Evolutionary conservation across 2,329 filamentous ascomycete genomes (phyloP).

Genomic region (Emmonsiellopsis sp.): DNA sequence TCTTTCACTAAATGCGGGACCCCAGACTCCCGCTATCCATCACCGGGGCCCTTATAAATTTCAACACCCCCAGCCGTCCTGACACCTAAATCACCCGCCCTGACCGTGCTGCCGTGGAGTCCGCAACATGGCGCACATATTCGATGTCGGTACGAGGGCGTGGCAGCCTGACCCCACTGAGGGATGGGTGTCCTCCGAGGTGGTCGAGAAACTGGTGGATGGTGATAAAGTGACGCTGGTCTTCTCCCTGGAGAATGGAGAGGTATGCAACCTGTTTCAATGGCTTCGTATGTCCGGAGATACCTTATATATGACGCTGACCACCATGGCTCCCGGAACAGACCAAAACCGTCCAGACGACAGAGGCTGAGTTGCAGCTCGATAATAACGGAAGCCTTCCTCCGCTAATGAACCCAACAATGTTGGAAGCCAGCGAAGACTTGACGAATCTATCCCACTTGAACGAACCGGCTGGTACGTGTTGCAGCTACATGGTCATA

Average conservation of each 20-base stretch:
- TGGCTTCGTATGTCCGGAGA: conserved; percentile 6
- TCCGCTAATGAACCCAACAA: conserved; percentile 93
- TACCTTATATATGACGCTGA: conserved; percentile 10
- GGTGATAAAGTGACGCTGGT: conserved; percentile 80
- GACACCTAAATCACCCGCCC: neutral
- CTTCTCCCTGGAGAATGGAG: conserved; percentile 85
- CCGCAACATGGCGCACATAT: conserved; percentile 73
- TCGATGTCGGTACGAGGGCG: conserved; percentile 92
- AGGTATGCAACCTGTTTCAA: conserved; percentile 47
- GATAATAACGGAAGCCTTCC: conserved; percentile 71
- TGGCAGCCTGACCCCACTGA: conserved; percentile 96
- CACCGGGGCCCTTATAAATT: too few species aligned
- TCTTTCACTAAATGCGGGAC: neutral
- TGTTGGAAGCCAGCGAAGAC: conserved; percentile 98
- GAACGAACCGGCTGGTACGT: conserved; percentile 89
- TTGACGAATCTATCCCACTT: conserved; percentile 94
- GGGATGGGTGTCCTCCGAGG: conserved; percentile 95
- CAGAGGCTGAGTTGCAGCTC: conserved; percentile 63
- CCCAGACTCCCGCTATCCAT: too few species aligned
- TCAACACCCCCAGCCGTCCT: conserved; percentile 7
- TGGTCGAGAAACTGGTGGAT: conserved; percentile 72
- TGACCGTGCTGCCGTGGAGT: conserved; percentile 6
- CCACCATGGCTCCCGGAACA: conserved; percentile 26
- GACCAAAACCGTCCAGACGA: conserved; percentile 72
- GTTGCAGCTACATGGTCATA: conserved; percentile 7